Conservation (phyloP, 78 protist species). For the Dictyostelium firmibasis region DNA sequence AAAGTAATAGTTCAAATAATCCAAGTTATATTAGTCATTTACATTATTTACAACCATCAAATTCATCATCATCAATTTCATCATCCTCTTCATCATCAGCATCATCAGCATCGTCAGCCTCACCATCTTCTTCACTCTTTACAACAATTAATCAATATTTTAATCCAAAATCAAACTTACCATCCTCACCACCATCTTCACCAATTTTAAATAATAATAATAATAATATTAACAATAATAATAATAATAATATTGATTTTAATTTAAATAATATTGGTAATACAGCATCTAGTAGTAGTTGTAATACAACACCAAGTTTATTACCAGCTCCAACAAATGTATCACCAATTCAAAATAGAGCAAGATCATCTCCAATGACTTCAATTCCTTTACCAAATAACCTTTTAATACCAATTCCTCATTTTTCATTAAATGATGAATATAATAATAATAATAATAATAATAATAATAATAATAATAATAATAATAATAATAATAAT, state of each 20-base stretch:
- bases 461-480: neutral
- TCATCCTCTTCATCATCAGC: conserved; percentile 30
- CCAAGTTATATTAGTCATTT: conserved; percentile 33
- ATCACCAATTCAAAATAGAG: conserved; percentile 20
- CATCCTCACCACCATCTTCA: neutral
- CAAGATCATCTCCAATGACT: neutral
- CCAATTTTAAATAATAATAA: neutral
- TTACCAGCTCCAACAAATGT: neutral
- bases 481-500: neutral
- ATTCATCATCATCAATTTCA: neutral
- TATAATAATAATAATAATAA: neutral
- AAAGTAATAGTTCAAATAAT: neutral
- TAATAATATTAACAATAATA: neutral
- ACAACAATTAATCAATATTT: conserved; percentile 19
- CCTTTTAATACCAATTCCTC: neutral
- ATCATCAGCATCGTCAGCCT: conserved; percentile 8
- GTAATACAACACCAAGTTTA: neutral
- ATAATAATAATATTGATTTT: neutral
- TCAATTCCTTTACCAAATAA: conserved; percentile 8
- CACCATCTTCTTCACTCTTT: neutral
- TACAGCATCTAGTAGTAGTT: neutral
- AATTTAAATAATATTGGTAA: neutral
- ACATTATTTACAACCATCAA: conserved; percentile 1
- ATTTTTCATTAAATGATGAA: neutral
- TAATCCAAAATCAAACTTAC: neutral